Conservation (phyloP, 306 rosid species). For the Lupinus albus region DNA sequence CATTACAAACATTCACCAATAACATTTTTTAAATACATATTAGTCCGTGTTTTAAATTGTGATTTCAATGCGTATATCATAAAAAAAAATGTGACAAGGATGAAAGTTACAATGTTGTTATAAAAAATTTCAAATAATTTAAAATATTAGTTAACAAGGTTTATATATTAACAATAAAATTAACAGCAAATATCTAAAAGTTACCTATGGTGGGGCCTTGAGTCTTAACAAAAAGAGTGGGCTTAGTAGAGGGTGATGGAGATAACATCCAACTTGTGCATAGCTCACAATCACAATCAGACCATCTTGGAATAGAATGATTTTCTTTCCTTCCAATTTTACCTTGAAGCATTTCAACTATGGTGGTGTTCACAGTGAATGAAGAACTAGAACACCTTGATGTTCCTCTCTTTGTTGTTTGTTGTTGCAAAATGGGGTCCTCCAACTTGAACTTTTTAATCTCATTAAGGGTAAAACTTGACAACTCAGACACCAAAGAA, state of each 20-base stretch:
- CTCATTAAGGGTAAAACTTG: conserved; percentile 55
- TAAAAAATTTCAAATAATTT: too few species aligned
- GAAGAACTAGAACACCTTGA: conserved; percentile 11
- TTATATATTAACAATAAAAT: too few species aligned
- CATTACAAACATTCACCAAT: too few species aligned
- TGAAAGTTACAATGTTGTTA: too few species aligned
- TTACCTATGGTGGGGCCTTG: conserved; percentile 61
- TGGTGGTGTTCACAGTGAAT: conserved; percentile 60
- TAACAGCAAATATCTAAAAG: too few species aligned
- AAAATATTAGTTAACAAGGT: too few species aligned
- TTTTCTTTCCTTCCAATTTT: conserved; percentile 49
- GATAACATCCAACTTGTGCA: conserved; percentile 72
- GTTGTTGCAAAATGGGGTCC: conserved; percentile 20
- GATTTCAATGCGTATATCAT: too few species aligned
- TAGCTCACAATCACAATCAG: conserved; percentile 78
- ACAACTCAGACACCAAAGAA: conserved; percentile 65
- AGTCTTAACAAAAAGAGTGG: conserved; percentile 64
- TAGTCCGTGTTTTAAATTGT: too few species aligned
- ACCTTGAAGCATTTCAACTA: conserved; percentile 81
- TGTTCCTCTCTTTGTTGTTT: conserved; percentile 32
- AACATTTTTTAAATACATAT: too few species aligned
- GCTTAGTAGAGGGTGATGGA: conserved; percentile 18
- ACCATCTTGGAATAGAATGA: conserved; percentile 71
- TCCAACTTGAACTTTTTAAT: conserved; percentile 48
- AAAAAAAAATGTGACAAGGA: too few species aligned